phyloP scores from a whole-genome alignment of 2,329 filamentous ascomycete genomes.

The Ophiocordyceps australis region DNA sequence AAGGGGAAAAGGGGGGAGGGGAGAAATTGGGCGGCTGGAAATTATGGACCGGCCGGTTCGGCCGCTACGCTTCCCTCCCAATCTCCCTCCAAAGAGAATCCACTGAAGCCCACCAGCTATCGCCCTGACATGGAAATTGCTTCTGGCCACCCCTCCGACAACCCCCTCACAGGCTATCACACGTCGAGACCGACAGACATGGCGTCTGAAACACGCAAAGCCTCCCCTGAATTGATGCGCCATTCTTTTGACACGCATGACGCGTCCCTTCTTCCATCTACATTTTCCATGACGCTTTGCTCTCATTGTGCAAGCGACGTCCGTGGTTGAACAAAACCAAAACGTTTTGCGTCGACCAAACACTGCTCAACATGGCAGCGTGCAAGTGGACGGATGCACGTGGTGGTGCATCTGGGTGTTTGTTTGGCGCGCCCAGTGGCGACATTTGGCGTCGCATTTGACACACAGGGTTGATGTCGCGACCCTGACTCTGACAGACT shows the following conservation, averaged over 20 bases:
- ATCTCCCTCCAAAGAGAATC: constrained; percentile 4
- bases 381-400: not conserved
- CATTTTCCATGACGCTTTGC: not conserved
- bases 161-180: constrained; percentile 6
- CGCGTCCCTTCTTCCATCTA: too few species aligned
- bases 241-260: too few species aligned
- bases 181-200: too few species aligned
- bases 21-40: constrained; percentile 4
- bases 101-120: constrained; percentile 4
- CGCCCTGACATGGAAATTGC: constrained; percentile 9
- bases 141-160: constrained; percentile 5
- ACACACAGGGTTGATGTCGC: constrained; percentile 2
- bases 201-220: constrained; percentile 5
- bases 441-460: constrained; percentile 5
- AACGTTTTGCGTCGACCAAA: not conserved
- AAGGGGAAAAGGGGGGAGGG: constrained; percentile 1
- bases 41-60: constrained; percentile 6
- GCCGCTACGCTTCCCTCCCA: constrained; percentile 4
- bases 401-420: too few species aligned
- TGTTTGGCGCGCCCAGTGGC: too few species aligned
- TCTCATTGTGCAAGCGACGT: not conserved
- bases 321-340: not conserved
- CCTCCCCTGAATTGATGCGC: constrained; percentile 2
- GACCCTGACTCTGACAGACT: constrained; percentile 4
- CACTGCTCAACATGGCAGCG: not conserved